Evolutionary conservation across 768 basidiomycete species (phyloP), one percentile per base, ranked within the genome.

Genomic region (Russula sp.): DNA sequence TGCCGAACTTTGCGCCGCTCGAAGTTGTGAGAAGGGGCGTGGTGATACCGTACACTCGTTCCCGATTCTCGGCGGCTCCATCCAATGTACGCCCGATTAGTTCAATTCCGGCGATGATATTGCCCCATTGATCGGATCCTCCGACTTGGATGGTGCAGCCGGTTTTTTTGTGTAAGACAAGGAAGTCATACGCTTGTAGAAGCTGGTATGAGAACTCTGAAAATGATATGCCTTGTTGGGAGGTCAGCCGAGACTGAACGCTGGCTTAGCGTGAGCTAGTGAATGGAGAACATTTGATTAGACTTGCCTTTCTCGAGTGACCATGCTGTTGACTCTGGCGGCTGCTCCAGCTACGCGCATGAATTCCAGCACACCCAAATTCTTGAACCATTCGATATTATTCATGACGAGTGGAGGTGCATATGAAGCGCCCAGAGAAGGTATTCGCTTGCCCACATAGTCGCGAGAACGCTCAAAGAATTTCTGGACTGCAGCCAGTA

Each of bases 81-180:
- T 58, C 58, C 34, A 56, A 46, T 43, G 80, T 75, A 54, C 85
- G 84, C 58, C 83, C 81, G 69, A 98, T 95, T 59, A 99, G 82
- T 59, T 98, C 93, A 38, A 98, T 78, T 22, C 97, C 97, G 32
- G 92, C 90, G 35, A 96, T 75, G 65, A 99, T 98, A 71, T 99
- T 99, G 16, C 97, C 97, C 90, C 94, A 97, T 73, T 99, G 97
- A 72, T 99, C 97, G 0, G 93, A 95, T 10, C 97, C 97, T 52
- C 97, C 97, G 45, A 98, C 75, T 73, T 99, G 97, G 46, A 97
- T 82, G 14, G 82, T 81, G 73, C 96, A 98, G 5, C 77, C 78
- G 56, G 81, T 77, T 22, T 79, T 72, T 65, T 78, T 77, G 71
- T 88, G 75, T 9, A 99, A 79, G 67, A 85, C 77, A 66, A 87